A percentile compares a stretch with the other conserved stretches of the same genome.
phyloP scores from a whole-genome alignment of 805 yeast species.

The Candida germanica region DNA sequence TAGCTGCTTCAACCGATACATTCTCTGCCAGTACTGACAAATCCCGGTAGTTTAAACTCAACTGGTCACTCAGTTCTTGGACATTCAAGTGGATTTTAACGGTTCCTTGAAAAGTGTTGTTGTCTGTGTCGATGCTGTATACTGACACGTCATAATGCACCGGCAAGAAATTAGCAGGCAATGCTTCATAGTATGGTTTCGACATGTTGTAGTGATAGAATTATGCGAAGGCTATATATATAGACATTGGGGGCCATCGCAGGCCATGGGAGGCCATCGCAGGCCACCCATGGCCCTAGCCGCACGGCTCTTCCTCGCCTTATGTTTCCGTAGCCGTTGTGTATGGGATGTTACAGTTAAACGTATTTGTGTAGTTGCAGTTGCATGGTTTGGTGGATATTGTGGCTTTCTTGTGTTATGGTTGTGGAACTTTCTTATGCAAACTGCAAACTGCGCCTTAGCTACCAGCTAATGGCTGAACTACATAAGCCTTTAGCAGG shows the following conservation, averaged over 20 bases:
- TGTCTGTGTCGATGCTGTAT: constrained; percentile 55
- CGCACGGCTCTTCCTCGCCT: no score
- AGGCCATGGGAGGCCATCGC: not conserved
- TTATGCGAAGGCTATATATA: not conserved
- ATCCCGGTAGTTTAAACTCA: constrained; percentile 50
- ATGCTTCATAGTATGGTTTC: constrained; percentile 40
- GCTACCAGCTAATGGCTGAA: no score
- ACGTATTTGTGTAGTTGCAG: no score
- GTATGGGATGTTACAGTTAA: no score
- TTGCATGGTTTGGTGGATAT: no score
- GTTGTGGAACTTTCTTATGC: no score
- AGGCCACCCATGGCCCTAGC: no score
- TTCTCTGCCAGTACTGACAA: constrained; percentile 25
- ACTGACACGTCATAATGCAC: constrained; percentile 62
- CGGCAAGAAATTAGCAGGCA: constrained; percentile 70
- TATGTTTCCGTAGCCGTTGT: no score
- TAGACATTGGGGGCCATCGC: not conserved
- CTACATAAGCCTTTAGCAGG: no score
- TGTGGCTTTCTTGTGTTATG: no score
- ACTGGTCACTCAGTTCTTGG: constrained; percentile 35
- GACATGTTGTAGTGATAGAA: not conserved
- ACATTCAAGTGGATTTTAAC: constrained; percentile 49
- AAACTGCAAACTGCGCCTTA: no score
- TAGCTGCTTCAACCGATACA: constrained; percentile 15
- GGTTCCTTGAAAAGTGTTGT: constrained; percentile 45